Conservation (phyloP, 345 rosid genomes). For the Conringia planisiliqua region DNA sequence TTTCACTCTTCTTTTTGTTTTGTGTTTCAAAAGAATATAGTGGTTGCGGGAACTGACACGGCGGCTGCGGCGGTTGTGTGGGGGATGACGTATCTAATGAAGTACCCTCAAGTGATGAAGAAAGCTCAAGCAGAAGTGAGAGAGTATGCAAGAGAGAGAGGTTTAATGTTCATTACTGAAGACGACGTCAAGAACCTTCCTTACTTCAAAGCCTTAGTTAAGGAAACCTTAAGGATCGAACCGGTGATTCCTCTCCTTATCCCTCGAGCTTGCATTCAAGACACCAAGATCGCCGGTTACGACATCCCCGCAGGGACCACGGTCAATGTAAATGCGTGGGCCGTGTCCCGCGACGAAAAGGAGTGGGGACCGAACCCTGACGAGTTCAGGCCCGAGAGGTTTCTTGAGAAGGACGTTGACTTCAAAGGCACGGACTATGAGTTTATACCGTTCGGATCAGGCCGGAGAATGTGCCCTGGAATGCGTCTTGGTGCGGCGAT, state of each 20-base stretch:
- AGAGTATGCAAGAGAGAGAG: neutral
- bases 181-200: slow-evolving; percentile 36
- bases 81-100: slow-evolving; percentile 40
- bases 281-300: slow-evolving; percentile 31
- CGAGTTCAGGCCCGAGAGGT: slow-evolving; percentile 41
- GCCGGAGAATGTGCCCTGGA: slow-evolving; percentile 40
- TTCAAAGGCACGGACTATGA: slow-evolving; percentile 40
- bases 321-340: slow-evolving; percentile 35
- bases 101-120: slow-evolving; percentile 32
- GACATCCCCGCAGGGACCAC: slow-evolving; percentile 30
- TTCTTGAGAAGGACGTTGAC: slow-evolving; percentile 34
- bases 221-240: slow-evolving; percentile 39
- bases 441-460: slow-evolving; percentile 41
- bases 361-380: slow-evolving; percentile 38
- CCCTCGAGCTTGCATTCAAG: slow-evolving; percentile 30
- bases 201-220: slow-evolving; percentile 33
- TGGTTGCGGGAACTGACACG: slow-evolving; percentile 34
- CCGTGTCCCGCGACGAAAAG: slow-evolving; percentile 31
- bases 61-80: slow-evolving; percentile 37
- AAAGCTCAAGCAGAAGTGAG: slow-evolving; percentile 33
- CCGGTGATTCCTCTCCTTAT: slow-evolving; percentile 30
- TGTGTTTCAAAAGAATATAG: slow-evolving; percentile 22
- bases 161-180: slow-evolving; percentile 21
- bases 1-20: neutral
- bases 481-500: slow-evolving; percentile 35